Conservation (phyloP, 2,329 filamentous ascomycete genomes). For the Exophiala mesophila region DNA sequence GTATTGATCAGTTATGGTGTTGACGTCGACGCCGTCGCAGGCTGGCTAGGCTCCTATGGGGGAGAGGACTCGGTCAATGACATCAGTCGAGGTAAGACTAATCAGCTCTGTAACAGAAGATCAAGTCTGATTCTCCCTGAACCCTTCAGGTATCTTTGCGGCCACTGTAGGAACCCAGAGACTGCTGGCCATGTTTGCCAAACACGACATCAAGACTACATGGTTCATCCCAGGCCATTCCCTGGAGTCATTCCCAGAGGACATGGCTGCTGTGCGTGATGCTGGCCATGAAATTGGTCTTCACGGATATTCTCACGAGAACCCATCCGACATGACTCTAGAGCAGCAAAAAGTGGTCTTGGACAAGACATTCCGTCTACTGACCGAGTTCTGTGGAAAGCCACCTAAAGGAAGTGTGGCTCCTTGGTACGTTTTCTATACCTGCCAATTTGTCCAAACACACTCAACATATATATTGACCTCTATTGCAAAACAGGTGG, state of each 20-base stretch:
- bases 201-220: constrained; percentile 67
- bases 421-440: no score
- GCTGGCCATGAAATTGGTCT: constrained; percentile 62
- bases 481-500: no score
- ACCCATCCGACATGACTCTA: constrained; percentile 64
- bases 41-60: no score
- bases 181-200: constrained; percentile 65
- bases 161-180: constrained; percentile 64
- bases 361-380: constrained; percentile 69
- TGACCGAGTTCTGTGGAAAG: constrained; percentile 66
- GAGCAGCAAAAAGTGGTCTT: constrained; percentile 75
- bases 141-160: no score
- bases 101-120: no score
- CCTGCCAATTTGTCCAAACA: no score
- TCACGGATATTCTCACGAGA: constrained; percentile 71
- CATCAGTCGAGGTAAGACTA: no score
- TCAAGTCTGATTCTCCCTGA: no score
- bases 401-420: constrained; percentile 68
- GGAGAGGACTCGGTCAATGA: no score
- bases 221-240: constrained; percentile 62
- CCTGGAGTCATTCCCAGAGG: constrained; percentile 60
- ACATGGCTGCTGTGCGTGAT: constrained; percentile 58
- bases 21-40: no score
- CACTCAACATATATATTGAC: no score
- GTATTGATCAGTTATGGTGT: no score